Base-by-base conservation (phyloP, 192 early-diverging fungal genomes). In the Spinellus fusiger region DNA sequence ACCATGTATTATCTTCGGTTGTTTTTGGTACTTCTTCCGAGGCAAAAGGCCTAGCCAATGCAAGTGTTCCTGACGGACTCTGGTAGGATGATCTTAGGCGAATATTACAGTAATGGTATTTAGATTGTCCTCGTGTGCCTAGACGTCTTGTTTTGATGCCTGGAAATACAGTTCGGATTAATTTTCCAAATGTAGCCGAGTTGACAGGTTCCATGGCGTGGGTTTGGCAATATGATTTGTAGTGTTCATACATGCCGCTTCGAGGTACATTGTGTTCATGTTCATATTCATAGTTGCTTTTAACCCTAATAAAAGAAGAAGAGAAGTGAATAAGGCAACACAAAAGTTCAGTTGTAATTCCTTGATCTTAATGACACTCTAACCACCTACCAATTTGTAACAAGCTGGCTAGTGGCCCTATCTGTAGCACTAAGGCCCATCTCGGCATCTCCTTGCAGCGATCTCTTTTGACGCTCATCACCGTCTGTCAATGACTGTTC, bases 91-190 rank as follows among this genome's bases (percentile, higher is more conserved):
- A 34, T 28, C 48, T 31, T 28, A 61, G 29, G n/a, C 59, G 56
- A 54, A 80, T 78, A 25, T 68, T 68, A 49, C 76, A 75, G 32
- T 80, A 80, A 44, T 80, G 78, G 60, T 80, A 80, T 26, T 77
- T 75, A 37, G 73, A 75, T 51, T 75, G 63, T 2, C 76, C 76
- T 38, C 78, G 25, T 6, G 54, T 73, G 26, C 79, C 79, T 8
- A 81, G 28, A 38, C 79, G 68, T 47, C 79, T 57, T 18, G 79
- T 81, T n/a, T 66, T 77, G 8, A 81, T 49, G 27, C 69, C 64
- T 5, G 79, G 77, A 38, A 79, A 81, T 29, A 79, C 74, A 1
- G 63, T 66, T 18, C 77, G 61, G 22, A 81, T 67, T 3, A 81
- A 53, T 49, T 81, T 81, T 10, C 79, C 79, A 69, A 79, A 79